Evolutionary conservation across 768 basidiomycete genomes (phyloP), one percentile per base, ranked within the genome.

Genomic region (Termitomyces eurrhizus): DNA sequence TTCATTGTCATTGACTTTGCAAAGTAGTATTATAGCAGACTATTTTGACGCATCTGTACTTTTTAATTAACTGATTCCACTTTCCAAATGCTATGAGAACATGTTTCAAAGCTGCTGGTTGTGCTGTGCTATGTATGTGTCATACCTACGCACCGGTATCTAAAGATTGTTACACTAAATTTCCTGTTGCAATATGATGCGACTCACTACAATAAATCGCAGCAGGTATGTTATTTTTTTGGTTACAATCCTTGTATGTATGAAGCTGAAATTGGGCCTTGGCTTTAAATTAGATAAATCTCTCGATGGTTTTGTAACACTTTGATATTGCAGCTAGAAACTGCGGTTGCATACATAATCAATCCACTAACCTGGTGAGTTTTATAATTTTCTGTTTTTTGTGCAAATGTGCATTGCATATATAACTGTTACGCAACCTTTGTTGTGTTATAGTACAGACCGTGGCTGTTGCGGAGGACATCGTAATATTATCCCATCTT

Each of bases 51-150:
- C 75, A 69, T 37, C 78, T 78, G 29, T 29, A 0, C 74, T 2
- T 65, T 75, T 16, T 81, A 77, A 78, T 62, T 80, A 7, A 77
- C 35, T 62, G 32, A 29, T 62, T 5, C 41, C 57, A n/a, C n/a
- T 52, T 32, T 80, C 8, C 69, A 77, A 52, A 61, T 79, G 7
- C 75, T 77, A 0, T 77, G 0, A 29, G 74, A 78, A 59, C 76
- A 75, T 52, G 74, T 78, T 61, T 67, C 69, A 4, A 37, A 46
- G 2, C 72, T 7, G 41, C 41, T 42, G 75, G 11, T 66, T 80
- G 13, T 45, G 53, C 44, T 59, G 56, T n/a, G 75, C 75, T 4
- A 45, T 77, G 1, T 53, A 8, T 29, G 29, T 4, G 63, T 2
- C 55, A 65, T 21, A 74, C 75, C 13, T 74, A 77, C 62, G 54